Evolutionary conservation across 495 filamentous ascomycete species (phyloP), one percentile per base, ranked within the genome.

Genomic region (Penicillium antarcticum): DNA sequence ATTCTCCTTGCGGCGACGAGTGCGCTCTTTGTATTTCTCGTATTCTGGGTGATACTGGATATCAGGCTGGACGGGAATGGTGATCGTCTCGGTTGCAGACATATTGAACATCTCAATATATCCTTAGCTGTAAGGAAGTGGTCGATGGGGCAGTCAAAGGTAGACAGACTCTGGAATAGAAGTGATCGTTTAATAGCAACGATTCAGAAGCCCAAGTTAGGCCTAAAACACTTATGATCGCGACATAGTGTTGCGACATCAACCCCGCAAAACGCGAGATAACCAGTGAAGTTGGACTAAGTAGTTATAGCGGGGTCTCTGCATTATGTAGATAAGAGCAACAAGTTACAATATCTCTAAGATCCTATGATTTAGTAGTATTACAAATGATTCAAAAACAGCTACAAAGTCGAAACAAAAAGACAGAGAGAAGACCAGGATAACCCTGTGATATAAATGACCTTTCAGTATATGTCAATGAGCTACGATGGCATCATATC

Each of bases 21-120:
- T 66, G 17, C 83, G 71, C 6, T 71, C 72, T 43, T 78, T 69
- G 58, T 80, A 84, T 59, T 83, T 84, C 18, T 72, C 70, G 51
- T 71, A 71, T 42, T 83, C 70, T 4, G 80, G 81, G 18, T 74
- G 65, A 59, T 83, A 84, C n/a, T 73, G 57, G 31, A 84, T 86
- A 54, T 84, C 81, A 10, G 66, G 69, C 23, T 74, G 71, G 9
- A 50, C 52, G 10, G 65, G 66, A 9, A 65, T 60, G 2, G 58
- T 62, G 39, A 63, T 52, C 13, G 62, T 65, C 24, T 55, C 37
- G 14, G 63, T 66, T 42, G 23, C 62, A 26, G 61, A 58, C 68
- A 67, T 67, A 10, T n/a, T 53, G n/a, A 8, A 18, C 53, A 14
- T 42, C 21, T 6, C 14, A 11, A 8, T 17, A 5, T 7, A 23